Evolutionary conservation across 2,329 filamentous ascomycete genomes (phyloP).

Genomic region (Claviceps monticola): DNA sequence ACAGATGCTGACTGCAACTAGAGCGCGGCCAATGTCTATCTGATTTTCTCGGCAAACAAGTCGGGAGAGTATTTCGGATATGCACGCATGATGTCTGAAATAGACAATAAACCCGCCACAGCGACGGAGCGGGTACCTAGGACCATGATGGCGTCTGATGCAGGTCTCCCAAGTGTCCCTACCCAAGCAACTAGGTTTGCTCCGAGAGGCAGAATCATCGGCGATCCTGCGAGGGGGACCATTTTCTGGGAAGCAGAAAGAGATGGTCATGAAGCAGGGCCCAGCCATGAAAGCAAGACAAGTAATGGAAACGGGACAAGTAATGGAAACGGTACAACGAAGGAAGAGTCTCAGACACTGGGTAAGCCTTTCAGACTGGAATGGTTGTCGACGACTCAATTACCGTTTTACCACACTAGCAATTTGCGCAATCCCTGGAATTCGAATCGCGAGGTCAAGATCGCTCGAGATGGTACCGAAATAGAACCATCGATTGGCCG

Average conservation of each 20-base stretch:
- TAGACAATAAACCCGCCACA: constrained; percentile 60
- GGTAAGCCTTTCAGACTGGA: constrained; percentile 85
- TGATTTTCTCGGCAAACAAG: constrained; percentile 94
- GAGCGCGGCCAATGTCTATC: constrained; percentile 70
- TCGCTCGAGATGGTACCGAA: constrained; percentile 87
- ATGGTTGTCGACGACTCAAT: constrained; percentile 70
- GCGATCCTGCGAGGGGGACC: constrained; percentile 84
- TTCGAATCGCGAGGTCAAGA: constrained; percentile 88
- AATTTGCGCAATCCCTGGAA: constrained; percentile 91
- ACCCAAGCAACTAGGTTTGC: constrained; percentile 67
- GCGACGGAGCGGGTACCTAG: constrained; percentile 57
- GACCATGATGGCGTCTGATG: constrained; percentile 40
- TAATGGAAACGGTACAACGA: constrained; percentile 26
- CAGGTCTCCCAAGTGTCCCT: constrained; percentile 27
- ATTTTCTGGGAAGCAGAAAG: constrained; percentile 89
- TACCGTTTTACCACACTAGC: constrained; percentile 81
- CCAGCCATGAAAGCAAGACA: constrained; percentile 27
- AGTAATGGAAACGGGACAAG: constrained; percentile 26
- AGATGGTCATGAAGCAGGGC: constrained; percentile 34
- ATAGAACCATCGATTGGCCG: constrained; percentile 71
- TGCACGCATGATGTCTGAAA: constrained; percentile 75
- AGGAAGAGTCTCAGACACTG: constrained; percentile 51
- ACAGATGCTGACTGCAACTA: constrained; percentile 19
- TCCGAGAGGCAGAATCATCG: constrained; percentile 75
- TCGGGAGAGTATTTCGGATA: constrained; percentile 96